These are phyloP conservation scores for Aspergillus brasiliensis DNA, from an alignment of 2,329 filamentous ascomycete species.

Conservation along the genomic window DNA sequence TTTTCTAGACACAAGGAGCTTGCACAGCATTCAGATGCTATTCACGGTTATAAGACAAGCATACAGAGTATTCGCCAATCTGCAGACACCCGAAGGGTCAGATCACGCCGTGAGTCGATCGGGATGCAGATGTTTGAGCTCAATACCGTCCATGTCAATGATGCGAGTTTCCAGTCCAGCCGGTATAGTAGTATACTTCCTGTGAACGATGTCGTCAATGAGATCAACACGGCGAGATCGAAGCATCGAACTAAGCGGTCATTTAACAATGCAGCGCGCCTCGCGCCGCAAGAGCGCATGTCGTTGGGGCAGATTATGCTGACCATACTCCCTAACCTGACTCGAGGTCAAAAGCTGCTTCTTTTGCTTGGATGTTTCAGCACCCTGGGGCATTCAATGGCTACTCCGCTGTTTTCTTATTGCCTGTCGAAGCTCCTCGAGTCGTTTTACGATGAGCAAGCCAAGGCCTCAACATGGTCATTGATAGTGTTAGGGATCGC, in stretches of 20 bases:
- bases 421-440: slow-evolving; percentile 71
- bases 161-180: neutral
- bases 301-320: slow-evolving; percentile 59
- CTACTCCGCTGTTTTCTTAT: slow-evolving; percentile 75
- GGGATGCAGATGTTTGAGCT: slow-evolving; percentile 8
- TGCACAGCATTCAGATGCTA: neutral
- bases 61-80: neutral
- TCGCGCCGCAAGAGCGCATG: neutral
- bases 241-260: neutral
- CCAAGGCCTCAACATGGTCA: slow-evolving; percentile 65
- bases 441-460: slow-evolving; percentile 63
- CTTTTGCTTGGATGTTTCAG: slow-evolving; percentile 64
- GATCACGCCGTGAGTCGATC: neutral
- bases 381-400: slow-evolving; percentile 65
- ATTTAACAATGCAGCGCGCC: neutral
- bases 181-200: neutral
- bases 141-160: neutral
- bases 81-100: neutral
- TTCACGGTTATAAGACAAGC: neutral
- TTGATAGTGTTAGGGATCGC: slow-evolving; percentile 70
- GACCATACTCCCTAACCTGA: slow-evolving; percentile 71
- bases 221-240: neutral
- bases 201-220: neutral
- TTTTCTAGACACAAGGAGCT: neutral
- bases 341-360: slow-evolving; percentile 52